phyloP scores from a whole-genome alignment of 805 yeast species.

The Lachancea meyersii region DNA sequence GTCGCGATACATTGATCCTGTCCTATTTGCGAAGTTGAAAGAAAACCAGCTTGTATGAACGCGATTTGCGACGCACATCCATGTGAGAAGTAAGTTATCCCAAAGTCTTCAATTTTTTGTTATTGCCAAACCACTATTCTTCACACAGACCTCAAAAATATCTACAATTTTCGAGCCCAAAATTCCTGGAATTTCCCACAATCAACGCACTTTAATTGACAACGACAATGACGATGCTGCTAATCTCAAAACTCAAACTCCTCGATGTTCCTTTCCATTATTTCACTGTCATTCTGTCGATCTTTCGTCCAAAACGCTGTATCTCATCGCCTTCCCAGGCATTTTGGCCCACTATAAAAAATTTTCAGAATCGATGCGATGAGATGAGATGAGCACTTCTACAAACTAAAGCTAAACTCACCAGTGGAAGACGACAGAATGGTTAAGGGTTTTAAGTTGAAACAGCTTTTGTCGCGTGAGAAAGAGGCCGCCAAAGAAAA shows the following conservation, averaged over 20 bases:
- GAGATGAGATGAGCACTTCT: conserved; percentile 17
- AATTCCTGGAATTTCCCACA: too few species aligned
- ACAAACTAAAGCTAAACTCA: not conserved
- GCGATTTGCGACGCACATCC: too few species aligned
- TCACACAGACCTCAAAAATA: too few species aligned
- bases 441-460: conserved; percentile 33
- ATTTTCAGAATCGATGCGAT: conserved; percentile 17
- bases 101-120: too few species aligned
- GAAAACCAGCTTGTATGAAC: conserved; percentile 39
- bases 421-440: conserved; percentile 10
- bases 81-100: too few species aligned
- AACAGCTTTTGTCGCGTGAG: conserved; percentile 26
- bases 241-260: too few species aligned
- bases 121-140: too few species aligned
- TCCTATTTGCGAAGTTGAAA: conserved; percentile 46
- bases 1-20: conserved; percentile 59
- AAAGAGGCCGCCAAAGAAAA: conserved; percentile 22
- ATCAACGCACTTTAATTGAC: too few species aligned
- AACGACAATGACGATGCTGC: too few species aligned
- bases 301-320: conserved; percentile 7
- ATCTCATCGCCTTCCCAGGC: conserved; percentile 4
- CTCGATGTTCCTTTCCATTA: not conserved
- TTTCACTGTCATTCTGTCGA: not conserved
- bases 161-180: too few species aligned
- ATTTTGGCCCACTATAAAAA: conserved; percentile 1